Percentiles rank a stretch among this genome's conserved stretches.
Evolutionary conservation across 345 rosid genomes (phyloP).

Genomic region (Camelina neglecta): DNA sequence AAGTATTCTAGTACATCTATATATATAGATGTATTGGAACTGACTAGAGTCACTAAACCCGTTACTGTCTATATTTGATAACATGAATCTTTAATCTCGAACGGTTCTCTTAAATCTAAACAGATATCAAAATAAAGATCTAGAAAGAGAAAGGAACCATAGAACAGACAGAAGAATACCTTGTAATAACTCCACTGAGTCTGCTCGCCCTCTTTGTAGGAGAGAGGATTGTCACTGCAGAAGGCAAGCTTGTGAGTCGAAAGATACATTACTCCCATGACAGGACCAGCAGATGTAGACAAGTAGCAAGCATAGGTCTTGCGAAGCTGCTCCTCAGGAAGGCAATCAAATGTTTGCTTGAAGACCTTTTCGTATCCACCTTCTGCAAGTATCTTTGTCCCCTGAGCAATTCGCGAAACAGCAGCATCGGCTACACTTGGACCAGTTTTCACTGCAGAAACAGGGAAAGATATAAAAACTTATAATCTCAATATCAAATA

Average conservation of each 20-base stretch:
- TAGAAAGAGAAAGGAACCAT: background rate
- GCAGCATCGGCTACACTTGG: slow-evolving; percentile 97
- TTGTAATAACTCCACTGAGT: slow-evolving; percentile 87
- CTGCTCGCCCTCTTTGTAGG: slow-evolving; percentile 73
- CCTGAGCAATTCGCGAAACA: slow-evolving; percentile 86
- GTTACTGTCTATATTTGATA: too few relatives aligned
- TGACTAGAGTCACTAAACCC: background rate
- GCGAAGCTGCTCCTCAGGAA: slow-evolving; percentile 77
- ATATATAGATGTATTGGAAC: background rate
- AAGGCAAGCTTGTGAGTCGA: slow-evolving; percentile 83
- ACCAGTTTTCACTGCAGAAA: slow-evolving; percentile 78
- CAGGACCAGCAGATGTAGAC: slow-evolving; percentile 98
- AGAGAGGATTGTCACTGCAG: slow-evolving; percentile 83
- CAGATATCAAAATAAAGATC: background rate
- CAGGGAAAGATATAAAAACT: background rate
- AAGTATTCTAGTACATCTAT: too few relatives aligned
- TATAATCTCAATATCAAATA: background rate
- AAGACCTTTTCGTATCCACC: slow-evolving; percentile 96
- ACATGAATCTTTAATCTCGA: background rate
- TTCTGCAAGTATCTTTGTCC: slow-evolving; percentile 89
- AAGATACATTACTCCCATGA: slow-evolving; percentile 83
- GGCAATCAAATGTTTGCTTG: slow-evolving; percentile 71
- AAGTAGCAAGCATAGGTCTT: slow-evolving; percentile 87
- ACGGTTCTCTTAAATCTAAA: background rate
- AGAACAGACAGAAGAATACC: slow-evolving; percentile 49